Base-by-base conservation (phyloP, 371 early-diverging fungal species). In the Mortierella sp. region DNA sequence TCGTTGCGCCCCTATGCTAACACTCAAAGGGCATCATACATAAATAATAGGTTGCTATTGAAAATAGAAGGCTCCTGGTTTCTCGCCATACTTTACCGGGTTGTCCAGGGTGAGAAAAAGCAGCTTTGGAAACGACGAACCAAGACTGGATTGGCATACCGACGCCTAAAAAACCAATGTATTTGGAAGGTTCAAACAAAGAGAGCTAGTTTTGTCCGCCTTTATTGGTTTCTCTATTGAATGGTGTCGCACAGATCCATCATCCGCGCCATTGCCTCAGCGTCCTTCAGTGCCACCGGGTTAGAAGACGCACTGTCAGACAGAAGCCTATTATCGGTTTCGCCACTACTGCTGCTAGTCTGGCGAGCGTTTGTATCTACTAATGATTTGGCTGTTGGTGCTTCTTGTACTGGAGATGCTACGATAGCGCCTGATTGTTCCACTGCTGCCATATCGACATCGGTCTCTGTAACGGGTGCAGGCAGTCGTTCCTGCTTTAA, bases 211-310 rank as follows among this genome's bases (percentile, higher is more conserved):
- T n/a, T n/a, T n/a, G n/a, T n/a, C n/a, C n/a, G n/a, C n/a, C n/a
- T n/a, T n/a, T n/a, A n/a, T n/a, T n/a, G n/a, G n/a, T n/a, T n/a
- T n/a, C 37, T 43, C 56, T 69, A 69, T 53, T 62, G 57, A 19
- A 69, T 62, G 34, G 51, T 34, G n/a, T 69, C 70, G 43, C 70
- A 69, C 15, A 69, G 63, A 9, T 62, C 53, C 70, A 69, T 69
- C 52, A 69, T 44, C 27, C 70, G 56, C 5, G 47, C 39, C 56
- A 57, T 51, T 0, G 30, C 31, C 19, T 56, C 61, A 8, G 56
- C 50, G 50, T 56, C 34, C 34, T 49, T 61, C 24, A 43, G 24
- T 32, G 55, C 56, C 42, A 50, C 32, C 26, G 63, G 62, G 37
- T 53, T 39, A 26, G 44, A 6, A 6, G 39, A 28, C 15, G 42